Percentiles rank a stretch among this genome's conserved stretches.
Conservation (phyloP, 495 filamentous ascomycete species). For the Paragyromitra xinjiangensis region DNA sequence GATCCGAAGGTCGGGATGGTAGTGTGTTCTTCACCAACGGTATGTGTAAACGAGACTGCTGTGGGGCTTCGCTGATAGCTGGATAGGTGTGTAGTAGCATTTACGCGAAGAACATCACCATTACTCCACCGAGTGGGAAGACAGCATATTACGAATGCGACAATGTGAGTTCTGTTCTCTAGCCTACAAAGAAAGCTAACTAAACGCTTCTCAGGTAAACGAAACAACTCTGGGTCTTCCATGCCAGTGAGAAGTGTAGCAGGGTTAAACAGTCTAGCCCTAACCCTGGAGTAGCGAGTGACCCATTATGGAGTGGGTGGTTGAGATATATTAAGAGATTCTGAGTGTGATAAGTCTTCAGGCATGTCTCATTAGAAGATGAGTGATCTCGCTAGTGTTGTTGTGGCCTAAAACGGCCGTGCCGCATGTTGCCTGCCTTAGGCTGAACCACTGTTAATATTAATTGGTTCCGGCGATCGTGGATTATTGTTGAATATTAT, state of each 20-base stretch:
- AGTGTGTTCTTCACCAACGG: slow-evolving; percentile 64
- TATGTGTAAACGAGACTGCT: not conserved
- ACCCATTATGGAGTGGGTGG: not conserved
- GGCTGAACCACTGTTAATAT: not conserved
- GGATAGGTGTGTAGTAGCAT: slow-evolving; percentile 63
- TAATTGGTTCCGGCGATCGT: too few relatives aligned
- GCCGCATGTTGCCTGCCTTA: not conserved
- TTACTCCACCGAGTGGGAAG: slow-evolving; percentile 62
- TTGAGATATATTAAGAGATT: not conserved
- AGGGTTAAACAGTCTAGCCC: not conserved
- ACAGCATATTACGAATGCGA: slow-evolving; percentile 62
- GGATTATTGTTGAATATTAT: too few relatives aligned
- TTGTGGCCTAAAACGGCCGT: not conserved
- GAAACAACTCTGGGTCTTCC: slow-evolving; percentile 8
- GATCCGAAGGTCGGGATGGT: slow-evolving; percentile 65
- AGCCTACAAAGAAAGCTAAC: not conserved
- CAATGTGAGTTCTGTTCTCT: slow-evolving; percentile 58
- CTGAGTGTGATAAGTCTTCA: not conserved
- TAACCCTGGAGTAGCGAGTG: slow-evolving; percentile 8
- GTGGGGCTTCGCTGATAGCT: not conserved
- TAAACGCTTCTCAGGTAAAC: slow-evolving; percentile 10
- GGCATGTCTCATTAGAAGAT: not conserved
- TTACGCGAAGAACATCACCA: slow-evolving; percentile 61
- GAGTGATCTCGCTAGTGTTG: not conserved
- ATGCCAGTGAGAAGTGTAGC: slow-evolving; percentile 2